Base-by-base conservation (phyloP, 1,139 yeast species). In the Kodamaea sp. region DNA sequence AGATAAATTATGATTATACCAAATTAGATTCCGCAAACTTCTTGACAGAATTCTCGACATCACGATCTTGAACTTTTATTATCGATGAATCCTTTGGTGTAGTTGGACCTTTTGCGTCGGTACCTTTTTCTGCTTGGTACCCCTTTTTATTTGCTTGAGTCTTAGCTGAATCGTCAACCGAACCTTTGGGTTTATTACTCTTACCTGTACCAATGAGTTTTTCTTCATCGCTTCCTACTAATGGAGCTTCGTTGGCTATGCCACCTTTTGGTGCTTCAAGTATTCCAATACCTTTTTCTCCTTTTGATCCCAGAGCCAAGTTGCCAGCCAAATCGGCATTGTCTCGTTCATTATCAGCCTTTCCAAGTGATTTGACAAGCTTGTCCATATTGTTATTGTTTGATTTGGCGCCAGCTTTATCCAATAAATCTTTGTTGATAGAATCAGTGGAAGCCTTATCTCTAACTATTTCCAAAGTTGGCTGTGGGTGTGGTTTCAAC, bases 201-300 rank as follows among this genome's bases (percentile, higher is more conserved):
- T 50, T 55, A 10, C 58, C 59, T 6, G 53, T 55, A 2, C 57
- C 53, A 26, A 66, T 55, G 20, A 66, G 54, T 36, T 53, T 47
- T 25, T 63, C 73, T 42, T 65, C 72, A 49, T 70, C 70, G 40
- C 59, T 67, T 6, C 75, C 76, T 2, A 70, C 76, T 2, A 69
- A 45, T 8, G 72, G 68, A 1, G 69, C 76, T 46, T 71, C 77
- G 49, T 71, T 71, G 29, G 75, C 77, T 37, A 70, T 59, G 2
- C 77, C 77, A 3, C 77, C 77, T 49, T 67, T 70, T n/a, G 77
- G 76, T 4, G 77, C 77, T 45, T 71, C 75, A 8, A 53, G 59
- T 2, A 71, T 67, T 4, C 75, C 76, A 29, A 57, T 45, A 1
- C 75, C 75, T 35, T 63, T 62, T 37, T 70, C 69, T 5, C 75